Evolutionary conservation across 495 filamentous ascomycete species (phyloP).

Genomic region (Darksidea phi): DNA sequence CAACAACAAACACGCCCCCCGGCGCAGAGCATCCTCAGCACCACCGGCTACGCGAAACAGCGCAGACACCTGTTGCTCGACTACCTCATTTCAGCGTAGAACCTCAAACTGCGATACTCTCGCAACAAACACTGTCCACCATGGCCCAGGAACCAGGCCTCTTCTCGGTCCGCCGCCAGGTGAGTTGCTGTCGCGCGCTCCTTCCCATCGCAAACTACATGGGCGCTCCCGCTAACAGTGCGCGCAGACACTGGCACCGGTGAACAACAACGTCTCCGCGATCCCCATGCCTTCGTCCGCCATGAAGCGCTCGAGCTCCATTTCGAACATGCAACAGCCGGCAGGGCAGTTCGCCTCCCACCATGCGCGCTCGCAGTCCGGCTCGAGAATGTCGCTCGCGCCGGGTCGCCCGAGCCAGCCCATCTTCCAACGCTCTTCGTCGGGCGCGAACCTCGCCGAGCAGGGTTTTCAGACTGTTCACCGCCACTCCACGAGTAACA

Average conservation of each 20-base stretch:
- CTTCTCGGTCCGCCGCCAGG: slow-evolving; percentile 47
- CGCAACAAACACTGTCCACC: not conserved
- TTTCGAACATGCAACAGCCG: slow-evolving; percentile 62
- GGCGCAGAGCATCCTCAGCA: not conserved
- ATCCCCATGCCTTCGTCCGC: slow-evolving; percentile 92
- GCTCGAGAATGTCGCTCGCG: slow-evolving; percentile 81
- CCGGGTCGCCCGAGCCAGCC: slow-evolving; percentile 76
- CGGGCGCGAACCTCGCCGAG: slow-evolving; percentile 70
- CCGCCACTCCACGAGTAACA: slow-evolving; percentile 71
- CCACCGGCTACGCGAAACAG: slow-evolving; percentile 6
- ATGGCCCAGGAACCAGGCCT: slow-evolving; percentile 46
- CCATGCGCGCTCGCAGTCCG: slow-evolving; percentile 75
- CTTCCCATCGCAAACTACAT: not conserved
- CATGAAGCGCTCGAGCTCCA: slow-evolving; percentile 89
- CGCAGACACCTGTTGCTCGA: slow-evolving; percentile 41
- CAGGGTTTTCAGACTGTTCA: slow-evolving; percentile 81
- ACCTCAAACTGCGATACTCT: not conserved
- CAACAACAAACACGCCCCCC: slow-evolving; percentile 7
- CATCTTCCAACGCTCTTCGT: slow-evolving; percentile 79
- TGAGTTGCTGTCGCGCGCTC: slow-evolving; percentile 32
- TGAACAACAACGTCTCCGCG: slow-evolving; percentile 68
- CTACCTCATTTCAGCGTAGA: slow-evolving; percentile 37
- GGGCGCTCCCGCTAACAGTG: slow-evolving; percentile 7
- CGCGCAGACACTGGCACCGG: slow-evolving; percentile 69
- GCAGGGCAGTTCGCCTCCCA: slow-evolving; percentile 57